Base-by-base conservation (phyloP, 2,329 filamentous ascomycete species). In the Fusarium musae region DNA sequence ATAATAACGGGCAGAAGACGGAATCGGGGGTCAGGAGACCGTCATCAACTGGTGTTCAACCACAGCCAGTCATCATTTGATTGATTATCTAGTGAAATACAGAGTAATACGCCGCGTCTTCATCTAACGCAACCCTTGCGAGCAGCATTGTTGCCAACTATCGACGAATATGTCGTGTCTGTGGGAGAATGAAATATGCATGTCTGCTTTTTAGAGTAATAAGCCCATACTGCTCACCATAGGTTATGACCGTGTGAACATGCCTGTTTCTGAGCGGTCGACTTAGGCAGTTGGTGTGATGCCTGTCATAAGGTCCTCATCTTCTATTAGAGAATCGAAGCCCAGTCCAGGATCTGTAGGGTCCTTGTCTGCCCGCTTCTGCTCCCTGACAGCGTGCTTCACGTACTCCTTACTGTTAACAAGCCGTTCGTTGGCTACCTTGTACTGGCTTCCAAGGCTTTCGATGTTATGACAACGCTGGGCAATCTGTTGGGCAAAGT, bases 291-390 rank as follows among this genome's bases (percentile, higher is more conserved):
- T 60, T n/a, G 73, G 66, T 59, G 76, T 63, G 37, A 84, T 79
- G 23, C 84, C 88, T 17, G 84, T 85, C 89, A 91, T 91, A 30
- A 91, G 78, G 70, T 91, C 89, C 78, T 91, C 89, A n/a, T 91
- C 88, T 61, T 90, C 88, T 42, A 89, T 81, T 56, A 85, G 82
- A 17, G 82, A 78, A 32, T 87, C 84, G 66, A 88, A 88, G 44
- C 81, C 82, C 32, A 82, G 64, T 6, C 79, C 76, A 6, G 79
- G 76, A 57, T 80, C 79, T 23, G 79, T 78, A 5, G 78, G 78
- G 1, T 86, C 84, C 74, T 87, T 86, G 44, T 88, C 84, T 13
- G 72, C 67, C 26, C 84, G 82, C 75, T 83, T 85, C 75, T 86
- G 82, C 61, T 89, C 87, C 52, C 82, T 83, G 5, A 83, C 69